Percentiles rank a stretch among this genome's conserved stretches.
These are phyloP conservation scores for Verticillium alfalfae DNA, from an alignment of 2,329 filamentous ascomycete species.

Conservation along the genomic window DNA sequence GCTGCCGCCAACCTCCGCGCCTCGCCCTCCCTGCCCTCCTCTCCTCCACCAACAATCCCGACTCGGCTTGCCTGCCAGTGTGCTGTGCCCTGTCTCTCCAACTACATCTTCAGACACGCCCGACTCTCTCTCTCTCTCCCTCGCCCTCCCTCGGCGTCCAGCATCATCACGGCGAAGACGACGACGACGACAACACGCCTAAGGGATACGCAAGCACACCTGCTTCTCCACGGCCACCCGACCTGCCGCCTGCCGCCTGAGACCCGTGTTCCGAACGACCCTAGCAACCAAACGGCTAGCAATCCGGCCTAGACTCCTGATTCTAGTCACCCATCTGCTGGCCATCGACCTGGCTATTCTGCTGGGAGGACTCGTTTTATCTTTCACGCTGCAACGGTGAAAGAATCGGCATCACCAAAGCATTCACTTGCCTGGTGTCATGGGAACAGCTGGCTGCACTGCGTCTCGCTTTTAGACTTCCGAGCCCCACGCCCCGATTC, in stretches of 20 bases:
- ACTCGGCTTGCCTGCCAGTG: slow-evolving; percentile 2
- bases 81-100: background rate
- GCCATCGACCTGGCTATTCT: background rate
- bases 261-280: background rate
- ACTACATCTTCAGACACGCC: too few species aligned
- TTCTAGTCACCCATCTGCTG: background rate
- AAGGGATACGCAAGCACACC: background rate
- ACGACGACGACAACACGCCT: background rate
- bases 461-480: background rate
- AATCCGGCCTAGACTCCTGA: background rate
- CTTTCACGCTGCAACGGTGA: background rate
- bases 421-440: slow-evolving; percentile 2
- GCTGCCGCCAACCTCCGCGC: background rate
- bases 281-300: background rate
- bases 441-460: background rate
- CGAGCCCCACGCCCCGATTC: background rate
- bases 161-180: background rate
- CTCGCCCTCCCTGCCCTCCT: background rate
- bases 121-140: background rate
- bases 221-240: background rate
- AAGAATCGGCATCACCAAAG: background rate
- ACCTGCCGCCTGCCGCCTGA: background rate
- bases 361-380: background rate
- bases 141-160: background rate
- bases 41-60: background rate